Evolutionary conservation across 176 grass and related monocot genomes (phyloP).

Genomic region (Zoysia japonica): DNA sequence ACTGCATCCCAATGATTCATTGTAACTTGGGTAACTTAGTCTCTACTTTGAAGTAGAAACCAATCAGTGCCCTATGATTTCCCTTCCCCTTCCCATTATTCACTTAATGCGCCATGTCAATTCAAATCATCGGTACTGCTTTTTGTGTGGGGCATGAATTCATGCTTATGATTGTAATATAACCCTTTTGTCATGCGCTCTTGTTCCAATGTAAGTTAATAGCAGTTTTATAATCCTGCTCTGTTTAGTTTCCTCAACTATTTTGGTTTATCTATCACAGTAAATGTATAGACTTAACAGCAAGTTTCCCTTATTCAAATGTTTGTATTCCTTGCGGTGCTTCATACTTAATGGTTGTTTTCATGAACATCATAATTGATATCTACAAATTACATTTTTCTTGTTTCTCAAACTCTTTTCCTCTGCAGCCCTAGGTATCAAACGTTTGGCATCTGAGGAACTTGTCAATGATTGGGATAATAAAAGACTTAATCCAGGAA

Average conservation of each 20-base stretch:
- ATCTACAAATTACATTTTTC: background rate
- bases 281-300: background rate
- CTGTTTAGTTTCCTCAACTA: background rate
- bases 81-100: background rate
- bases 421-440: conserved; percentile 71
- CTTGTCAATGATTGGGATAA: conserved; percentile 79
- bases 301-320: background rate
- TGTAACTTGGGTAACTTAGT: background rate
- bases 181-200: background rate
- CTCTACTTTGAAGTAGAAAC: background rate
- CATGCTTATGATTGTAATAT: background rate
- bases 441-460: conserved; percentile 83
- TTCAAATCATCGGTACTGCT: conserved; percentile 11
- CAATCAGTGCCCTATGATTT: too few relatives aligned
- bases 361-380: conserved; percentile 3
- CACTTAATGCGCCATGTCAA: background rate
- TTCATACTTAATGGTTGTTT: conserved; percentile 14
- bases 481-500: conserved; percentile 88
- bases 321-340: conserved; percentile 5
- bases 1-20: background rate
- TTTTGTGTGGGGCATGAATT: background rate
- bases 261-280: background rate
- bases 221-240: background rate
- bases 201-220: background rate
- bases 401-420: conserved; percentile 17